Base-by-base conservation (phyloP, 768 basidiomycete genomes). In the Suillus sp. region DNA sequence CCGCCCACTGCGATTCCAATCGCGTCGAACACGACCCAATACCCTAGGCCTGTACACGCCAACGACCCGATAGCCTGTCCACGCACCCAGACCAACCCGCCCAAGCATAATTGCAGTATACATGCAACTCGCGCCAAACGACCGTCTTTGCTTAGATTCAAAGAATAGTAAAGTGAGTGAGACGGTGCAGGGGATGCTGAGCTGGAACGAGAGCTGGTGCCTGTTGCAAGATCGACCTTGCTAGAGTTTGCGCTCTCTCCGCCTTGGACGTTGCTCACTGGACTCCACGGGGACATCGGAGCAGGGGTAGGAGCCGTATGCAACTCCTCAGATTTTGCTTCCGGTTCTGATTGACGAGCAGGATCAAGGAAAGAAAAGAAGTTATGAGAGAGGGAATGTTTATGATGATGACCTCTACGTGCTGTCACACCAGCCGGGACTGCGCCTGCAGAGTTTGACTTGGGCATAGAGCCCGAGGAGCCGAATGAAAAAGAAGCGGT, bases 361-460 rank as follows among this genome's bases (percentile, higher is more conserved):
- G 94, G 94, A 68, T 96, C 94, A 48, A 98, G 88, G 72, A 97
- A 97, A 0, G 94, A 95, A 77, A 96, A 96, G 77, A 97, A 95
- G 70, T 93, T 94, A 73, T 97, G 95, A 0, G 95, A 96, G 13
- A 95, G 75, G 0, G 94, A 96, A 74, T 96, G 95, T 75, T 95
- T 94, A 71, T 96, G 95, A 75, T 97, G 90, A 70, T 94, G 93
- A 0, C 92, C 93, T 45, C 90, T 72, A 71, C 68, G 67, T 65
- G 69, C 32, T 65, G 77, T 56, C 69, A 79, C 63, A 66, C 73
- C 61, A 40, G 66, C 45, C 63, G 54, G 20, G 5, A 70, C 71
- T 11, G 22, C 35, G 0, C 35, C 54, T 37, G n/a, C 25, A 6
- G 71, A 74, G 50, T 58, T 64, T 35, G 64, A 73, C 67, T 74